Evolutionary conservation across 805 yeast genomes (phyloP), one percentile per base, ranked within the genome.

Genomic region (Kazachstania psychrophila): DNA sequence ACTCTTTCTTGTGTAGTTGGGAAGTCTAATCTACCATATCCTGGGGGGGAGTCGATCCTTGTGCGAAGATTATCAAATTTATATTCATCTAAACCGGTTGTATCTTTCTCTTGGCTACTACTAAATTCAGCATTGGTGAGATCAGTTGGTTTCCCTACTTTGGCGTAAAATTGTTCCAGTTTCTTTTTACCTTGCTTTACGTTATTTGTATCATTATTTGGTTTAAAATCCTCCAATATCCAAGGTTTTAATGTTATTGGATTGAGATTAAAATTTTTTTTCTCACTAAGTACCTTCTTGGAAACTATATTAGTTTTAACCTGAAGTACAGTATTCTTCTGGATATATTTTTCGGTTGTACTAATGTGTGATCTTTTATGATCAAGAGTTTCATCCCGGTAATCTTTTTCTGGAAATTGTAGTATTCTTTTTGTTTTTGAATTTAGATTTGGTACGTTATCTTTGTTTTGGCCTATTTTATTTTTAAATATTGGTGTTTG

Each of bases 21-120:
- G 43, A 78, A 75, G 36, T 74, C 82, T 17, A 75, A 61, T 27
- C 74, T 55, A 43, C 73, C 76, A 54, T 68, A 75, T 1, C 81
- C 81, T 0, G 77, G 77, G 2, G 81, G 82, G 2, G 73, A 63
- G 3, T 62, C 61, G 0, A 66, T 65, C 29, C 68, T 53, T 6
- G 46, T 51, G 47, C 62, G 57, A 17, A 51, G 26, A 32, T 59
- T 52, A 14, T 51, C 59, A 34, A 58, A 58, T 7, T 42, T 39
- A 13, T 41, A 39, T 3, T 38, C 40, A 3, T 53, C 40, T 4
- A 2, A 20, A 25, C 11, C n/a, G n/a, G 55, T 45, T 14, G 38
- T 42, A 11, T 33, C 33, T 22, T 39, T 36, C 38, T 6, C 23
- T 4, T 7, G 5, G 7, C 8, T 23, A n/a, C 11, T 23, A 17